Evolutionary conservation across 108 stramenopile species (phyloP), one percentile per base, ranked within the genome.

Genomic region (Cyclotella choctawhatcheeana): DNA sequence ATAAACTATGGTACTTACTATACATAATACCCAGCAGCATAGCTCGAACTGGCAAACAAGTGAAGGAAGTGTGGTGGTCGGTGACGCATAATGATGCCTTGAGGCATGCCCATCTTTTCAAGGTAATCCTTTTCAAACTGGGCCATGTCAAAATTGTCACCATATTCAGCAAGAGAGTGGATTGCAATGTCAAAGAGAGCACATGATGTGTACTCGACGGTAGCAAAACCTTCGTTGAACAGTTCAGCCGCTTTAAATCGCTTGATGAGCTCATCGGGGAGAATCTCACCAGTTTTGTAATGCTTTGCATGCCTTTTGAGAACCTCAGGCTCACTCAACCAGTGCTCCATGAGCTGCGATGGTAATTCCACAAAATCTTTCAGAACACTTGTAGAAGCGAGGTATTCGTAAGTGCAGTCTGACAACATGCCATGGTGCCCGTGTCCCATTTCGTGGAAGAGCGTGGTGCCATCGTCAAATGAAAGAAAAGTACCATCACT

Each of bases 261-360:
- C 27, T 81, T 72, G 35, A 92, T 35, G 5, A 92, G 72, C 2
- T 92, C 87, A 48, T 87, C 87, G 0, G 91, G 91, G 22, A 92
- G 69, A 1, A 77, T 35, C 67, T 89, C 86, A 20, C 84, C 87
- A 30, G 86, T 89, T 64, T 88, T 44, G 50, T 82, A 84, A 53
- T 92, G 91, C 29, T 82, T 73, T 4, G 85, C 84, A 64, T 85
- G 86, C 43, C 86, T 56, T 50, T 87, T 85, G 52, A 92, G 58
- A 17, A 92, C 87, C 44, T 73, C 68, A 22, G 81, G 84, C 55
- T 88, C 73, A 26, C 77, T 73, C 4, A 92, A 58, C 91, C 91
- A 92, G 60, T 89, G 85, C 60, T 92, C 91, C 88, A 89, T 89
- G 17, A 92, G 76, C 72, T 92, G 91, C 3, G 89, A 88, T 1